These are phyloP conservation scores for Aspergillus fumigatus DNA, from an alignment of 2,329 filamentous ascomycete species.

Conservation along the genomic window DNA sequence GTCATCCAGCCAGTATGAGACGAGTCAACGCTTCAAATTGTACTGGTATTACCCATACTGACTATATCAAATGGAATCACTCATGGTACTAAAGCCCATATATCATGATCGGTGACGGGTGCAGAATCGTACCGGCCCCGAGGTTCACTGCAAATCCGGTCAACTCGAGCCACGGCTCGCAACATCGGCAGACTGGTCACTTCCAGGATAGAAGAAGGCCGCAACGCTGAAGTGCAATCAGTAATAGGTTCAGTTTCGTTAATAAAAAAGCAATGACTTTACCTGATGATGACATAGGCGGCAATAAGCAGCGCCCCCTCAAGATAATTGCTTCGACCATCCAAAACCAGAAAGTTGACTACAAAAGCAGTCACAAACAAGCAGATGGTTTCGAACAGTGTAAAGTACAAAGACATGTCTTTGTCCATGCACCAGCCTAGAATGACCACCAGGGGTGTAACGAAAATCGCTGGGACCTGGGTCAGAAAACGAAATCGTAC, in stretches of 20 bases:
- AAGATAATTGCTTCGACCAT: conserved; percentile 78
- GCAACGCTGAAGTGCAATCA: conserved; percentile 36
- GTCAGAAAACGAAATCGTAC: conserved; percentile 7
- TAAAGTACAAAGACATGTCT: conserved; percentile 63
- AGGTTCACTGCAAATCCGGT: background rate
- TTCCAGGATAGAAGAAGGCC: conserved; percentile 35
- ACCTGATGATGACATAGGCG: conserved; percentile 73
- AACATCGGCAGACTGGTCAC: conserved; percentile 24
- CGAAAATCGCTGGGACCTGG: conserved; percentile 59
- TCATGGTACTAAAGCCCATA: background rate
- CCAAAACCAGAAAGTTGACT: conserved; percentile 79
- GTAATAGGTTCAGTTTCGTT: background rate
- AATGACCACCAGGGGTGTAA: conserved; percentile 71
- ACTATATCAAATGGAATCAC: background rate
- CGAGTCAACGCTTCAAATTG: background rate
- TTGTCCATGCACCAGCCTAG: conserved; percentile 74
- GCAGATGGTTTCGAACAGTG: conserved; percentile 61
- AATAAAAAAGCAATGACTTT: conserved; percentile 17
- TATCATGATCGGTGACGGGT: background rate
- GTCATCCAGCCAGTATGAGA: background rate
- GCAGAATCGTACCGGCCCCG: background rate
- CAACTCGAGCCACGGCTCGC: conserved; percentile 13
- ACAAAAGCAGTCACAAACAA: conserved; percentile 79
- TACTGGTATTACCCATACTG: background rate
- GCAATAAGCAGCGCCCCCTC: conserved; percentile 73